A percentile compares a stretch with the other conserved stretches of the same genome.
phyloP scores from a whole-genome alignment of 805 yeast species.

The Torulaspora quercuum region DNA sequence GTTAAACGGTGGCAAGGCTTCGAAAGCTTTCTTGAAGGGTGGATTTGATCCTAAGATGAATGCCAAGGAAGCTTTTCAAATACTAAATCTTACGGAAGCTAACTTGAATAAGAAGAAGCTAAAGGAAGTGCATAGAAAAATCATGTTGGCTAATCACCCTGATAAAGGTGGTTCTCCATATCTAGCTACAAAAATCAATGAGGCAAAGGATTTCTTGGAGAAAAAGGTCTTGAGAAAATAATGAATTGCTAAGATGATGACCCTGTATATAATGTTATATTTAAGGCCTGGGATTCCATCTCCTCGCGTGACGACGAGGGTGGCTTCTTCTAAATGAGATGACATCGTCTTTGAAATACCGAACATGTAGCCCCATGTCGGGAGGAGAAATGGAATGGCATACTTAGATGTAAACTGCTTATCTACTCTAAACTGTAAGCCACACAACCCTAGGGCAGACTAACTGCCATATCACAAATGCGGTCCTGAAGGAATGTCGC shows the following conservation, averaged over 20 bases:
- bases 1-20: constrained; percentile 62
- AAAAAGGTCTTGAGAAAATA: constrained; percentile 32
- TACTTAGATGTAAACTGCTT: too few species aligned
- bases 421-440: too few species aligned
- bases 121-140: constrained; percentile 80
- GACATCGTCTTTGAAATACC: too few species aligned
- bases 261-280: constrained; percentile 15
- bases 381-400: too few species aligned
- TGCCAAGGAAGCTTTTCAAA: constrained; percentile 82
- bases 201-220: constrained; percentile 62
- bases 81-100: constrained; percentile 69
- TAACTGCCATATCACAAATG: too few species aligned
- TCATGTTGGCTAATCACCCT: constrained; percentile 91
- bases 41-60: constrained; percentile 91
- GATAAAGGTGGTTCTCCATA: constrained; percentile 93
- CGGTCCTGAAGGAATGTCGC: too few species aligned
- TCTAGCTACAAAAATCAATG: constrained; percentile 87
- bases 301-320: too few species aligned
- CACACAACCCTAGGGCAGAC: too few species aligned
- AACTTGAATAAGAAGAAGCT: constrained; percentile 59
- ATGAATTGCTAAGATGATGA: constrained; percentile 1
- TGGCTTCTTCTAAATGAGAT: too few species aligned
- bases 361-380: too few species aligned
- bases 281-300: too few species aligned
- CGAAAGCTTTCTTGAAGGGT: constrained; percentile 61